These are phyloP conservation scores for Acidiella bohemica DNA, from an alignment of 495 filamentous ascomycete species.

Conservation along the genomic window DNA sequence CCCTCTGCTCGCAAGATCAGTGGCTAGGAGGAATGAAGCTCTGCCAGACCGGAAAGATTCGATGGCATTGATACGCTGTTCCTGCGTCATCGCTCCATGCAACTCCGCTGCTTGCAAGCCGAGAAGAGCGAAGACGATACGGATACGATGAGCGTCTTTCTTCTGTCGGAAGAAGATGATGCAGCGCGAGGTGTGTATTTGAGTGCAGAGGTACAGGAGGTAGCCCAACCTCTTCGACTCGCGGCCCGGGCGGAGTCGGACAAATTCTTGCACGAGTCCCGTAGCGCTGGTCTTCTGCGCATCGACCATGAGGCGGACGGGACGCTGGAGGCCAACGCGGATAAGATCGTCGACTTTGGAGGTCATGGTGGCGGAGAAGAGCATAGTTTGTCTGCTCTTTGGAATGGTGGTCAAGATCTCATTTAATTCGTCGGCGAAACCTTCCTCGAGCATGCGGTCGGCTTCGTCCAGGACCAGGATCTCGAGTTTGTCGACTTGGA, in stretches of 20 bases:
- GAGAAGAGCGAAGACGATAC: slow-evolving; percentile 79
- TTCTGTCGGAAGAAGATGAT: slow-evolving; percentile 99
- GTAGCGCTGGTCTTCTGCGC: slow-evolving; percentile 71
- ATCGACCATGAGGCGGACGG: slow-evolving; percentile 80
- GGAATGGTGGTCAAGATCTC: slow-evolving; percentile 91
- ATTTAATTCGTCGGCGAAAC: slow-evolving; percentile 93
- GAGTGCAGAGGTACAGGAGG: slow-evolving; percentile 71
- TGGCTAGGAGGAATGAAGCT: slow-evolving; percentile 75
- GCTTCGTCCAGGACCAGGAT: slow-evolving; percentile 97
- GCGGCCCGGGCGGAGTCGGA: slow-evolving; percentile 71
- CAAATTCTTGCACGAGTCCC: slow-evolving; percentile 83
- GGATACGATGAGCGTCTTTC: slow-evolving; percentile 72
- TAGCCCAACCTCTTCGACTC: slow-evolving; percentile 85
- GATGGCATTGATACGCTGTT: slow-evolving; percentile 88
- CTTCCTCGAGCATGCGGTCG: slow-evolving; percentile 96
- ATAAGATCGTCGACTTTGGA: slow-evolving; percentile 87
- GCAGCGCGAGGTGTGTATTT: slow-evolving; percentile 63
- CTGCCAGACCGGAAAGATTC: slow-evolving; percentile 79
- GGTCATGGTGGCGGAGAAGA: slow-evolving; percentile 99
- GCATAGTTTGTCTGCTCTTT: slow-evolving; percentile 92
- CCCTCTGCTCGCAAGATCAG: slow-evolving; percentile 89
- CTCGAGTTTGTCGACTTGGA: slow-evolving; percentile 81
- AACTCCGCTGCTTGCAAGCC: slow-evolving; percentile 80
- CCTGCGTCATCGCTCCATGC: slow-evolving; percentile 90
- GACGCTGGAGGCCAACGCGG: slow-evolving; percentile 74